Percentiles rank a stretch among this genome's conserved stretches.
Conservation (phyloP, 768 basidiomycete species). For the Rhizopogon sp. region DNA sequence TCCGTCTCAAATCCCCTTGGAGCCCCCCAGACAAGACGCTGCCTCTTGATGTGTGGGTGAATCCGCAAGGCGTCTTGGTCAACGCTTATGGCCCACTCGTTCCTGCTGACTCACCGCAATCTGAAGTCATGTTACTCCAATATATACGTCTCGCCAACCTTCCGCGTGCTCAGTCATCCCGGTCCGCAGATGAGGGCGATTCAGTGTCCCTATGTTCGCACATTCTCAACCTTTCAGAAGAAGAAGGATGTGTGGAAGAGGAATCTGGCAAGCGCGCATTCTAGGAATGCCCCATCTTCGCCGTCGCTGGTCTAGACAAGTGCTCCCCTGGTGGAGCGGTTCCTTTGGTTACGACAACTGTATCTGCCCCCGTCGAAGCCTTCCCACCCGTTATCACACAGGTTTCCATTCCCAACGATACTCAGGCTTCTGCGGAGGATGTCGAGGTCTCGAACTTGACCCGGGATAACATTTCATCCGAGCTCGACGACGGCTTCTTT, state of each 20-base stretch:
- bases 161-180: background rate
- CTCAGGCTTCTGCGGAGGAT: background rate
- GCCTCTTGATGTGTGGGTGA: slow-evolving; percentile 17
- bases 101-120: background rate
- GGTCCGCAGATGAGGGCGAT: background rate
- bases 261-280: background rate
- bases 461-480: background rate
- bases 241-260: background rate
- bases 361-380: background rate
- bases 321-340: background rate
- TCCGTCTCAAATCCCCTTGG: slow-evolving; percentile 25
- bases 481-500: background rate
- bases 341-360: background rate
- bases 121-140: background rate
- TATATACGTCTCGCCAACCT: too few species aligned
- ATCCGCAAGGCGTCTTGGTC: slow-evolving; percentile 15
- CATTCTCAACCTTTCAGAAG: background rate
- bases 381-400: background rate
- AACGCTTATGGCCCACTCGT: slow-evolving; percentile 10
- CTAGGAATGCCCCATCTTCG: background rate
- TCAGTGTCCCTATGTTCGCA: background rate
- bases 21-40: slow-evolving; percentile 14
- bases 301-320: background rate
- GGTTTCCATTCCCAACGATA: background rate
- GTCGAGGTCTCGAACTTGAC: too few species aligned